These are phyloP conservation scores for Platanthera zijinensis DNA, from an alignment of 106 monocot genomes.

Conservation along the genomic window DNA sequence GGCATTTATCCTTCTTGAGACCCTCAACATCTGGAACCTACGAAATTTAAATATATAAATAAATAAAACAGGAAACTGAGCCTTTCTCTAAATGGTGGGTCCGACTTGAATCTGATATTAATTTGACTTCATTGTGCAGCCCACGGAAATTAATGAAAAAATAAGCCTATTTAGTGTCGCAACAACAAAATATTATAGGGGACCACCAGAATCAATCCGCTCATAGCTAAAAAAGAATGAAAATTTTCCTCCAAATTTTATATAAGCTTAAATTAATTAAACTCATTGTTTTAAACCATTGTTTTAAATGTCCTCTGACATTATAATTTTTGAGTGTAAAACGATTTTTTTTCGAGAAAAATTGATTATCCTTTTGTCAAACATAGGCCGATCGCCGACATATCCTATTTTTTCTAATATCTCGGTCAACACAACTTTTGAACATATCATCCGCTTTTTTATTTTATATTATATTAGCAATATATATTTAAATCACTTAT, in stretches of 20 bases:
- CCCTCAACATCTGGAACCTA: conserved; percentile 90
- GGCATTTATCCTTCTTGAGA: conserved; percentile 50
- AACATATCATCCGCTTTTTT: no score
- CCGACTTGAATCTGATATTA: neutral
- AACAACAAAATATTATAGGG: neutral
- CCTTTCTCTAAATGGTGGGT: neutral
- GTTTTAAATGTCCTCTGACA: no score
- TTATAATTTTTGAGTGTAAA: no score
- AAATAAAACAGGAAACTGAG: neutral
- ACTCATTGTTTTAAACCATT: no score
- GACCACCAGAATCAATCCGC: neutral
- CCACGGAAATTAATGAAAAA: neutral
- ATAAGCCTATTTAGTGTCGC: neutral
- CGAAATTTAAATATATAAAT: neutral
- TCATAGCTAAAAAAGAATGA: neutral
- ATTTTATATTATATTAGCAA: no score
- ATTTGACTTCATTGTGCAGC: neutral
- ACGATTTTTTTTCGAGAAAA: no score
- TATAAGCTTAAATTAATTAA: no score
- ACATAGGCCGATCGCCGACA: no score
- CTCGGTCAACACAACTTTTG: no score
- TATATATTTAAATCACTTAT: no score
- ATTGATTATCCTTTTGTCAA: no score
- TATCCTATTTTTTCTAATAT: no score
- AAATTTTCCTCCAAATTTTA: neutral